Base-by-base conservation (phyloP, 345 rosid species). In the Aegle marmelos region DNA sequence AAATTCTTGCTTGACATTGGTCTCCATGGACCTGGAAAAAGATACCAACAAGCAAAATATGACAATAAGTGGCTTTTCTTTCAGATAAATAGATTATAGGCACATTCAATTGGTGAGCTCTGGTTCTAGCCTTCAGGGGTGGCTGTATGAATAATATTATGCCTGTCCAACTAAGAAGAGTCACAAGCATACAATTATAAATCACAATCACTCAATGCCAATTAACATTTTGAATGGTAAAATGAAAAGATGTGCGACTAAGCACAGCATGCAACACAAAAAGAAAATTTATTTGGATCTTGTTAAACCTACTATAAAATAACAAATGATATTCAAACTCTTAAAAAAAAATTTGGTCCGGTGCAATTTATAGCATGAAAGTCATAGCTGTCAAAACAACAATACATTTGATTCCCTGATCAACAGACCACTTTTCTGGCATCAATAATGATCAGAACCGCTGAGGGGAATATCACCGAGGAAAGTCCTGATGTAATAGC, bases 11-110 rank as follows among this genome's bases (percentile, higher is more conserved):
- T 79, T 88, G 48, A 78, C 73, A 75, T 70, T 72, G 1, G 89
- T 41, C 75, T 78, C 90, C 57, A 85, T 39, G 7, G 85, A 81
- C 86, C 96, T 92, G 50, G 86, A 70, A 17, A 73, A 37, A 76
- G 57, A 75, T 74, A 25, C 50, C 64, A 79, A 59, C 48, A 76
- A 53, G 70, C 31, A 41, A 62, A 16, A 61, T 66, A 83, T 4
- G 2, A 19, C 50, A 72, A 34, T 73, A 59, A 48, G 30, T 19
- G n/a, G 59, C 53, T 69, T 45, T 16, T 67, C 30, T 67, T 68
- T 66, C 48, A 4, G 4, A 25, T 73, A 37, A 53, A 31, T 50
- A 28, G 56, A 28, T 11, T 19, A 60, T 21, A 27, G 25, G 68
- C 57, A 2, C 25, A 28, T 45, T 74, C 68, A 60, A 70, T 5